Conservation (phyloP, 176 grass and related monocot genomes). For the Saccharum spontaneum region DNA sequence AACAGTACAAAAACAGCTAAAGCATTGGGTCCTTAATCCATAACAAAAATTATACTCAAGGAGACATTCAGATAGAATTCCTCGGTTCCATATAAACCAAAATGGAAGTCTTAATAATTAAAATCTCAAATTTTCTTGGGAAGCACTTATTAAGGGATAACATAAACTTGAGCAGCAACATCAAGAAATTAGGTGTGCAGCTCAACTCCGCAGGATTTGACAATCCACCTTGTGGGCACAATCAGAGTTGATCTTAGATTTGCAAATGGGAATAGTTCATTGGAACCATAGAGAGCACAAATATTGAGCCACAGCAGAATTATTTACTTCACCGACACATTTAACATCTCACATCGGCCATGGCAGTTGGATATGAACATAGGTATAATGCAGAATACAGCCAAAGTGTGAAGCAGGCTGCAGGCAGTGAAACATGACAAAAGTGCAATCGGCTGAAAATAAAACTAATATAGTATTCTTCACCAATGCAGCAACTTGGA, state of each 20-base stretch:
- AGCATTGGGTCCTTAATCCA: not conserved
- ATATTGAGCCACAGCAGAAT: not conserved
- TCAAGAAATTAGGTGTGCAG: not conserved
- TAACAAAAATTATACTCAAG: not conserved
- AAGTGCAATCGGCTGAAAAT: not conserved
- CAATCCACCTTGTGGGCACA: not conserved
- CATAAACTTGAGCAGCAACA: not conserved
- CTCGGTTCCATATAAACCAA: not conserved
- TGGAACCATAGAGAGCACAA: not conserved
- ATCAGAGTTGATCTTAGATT: not conserved
- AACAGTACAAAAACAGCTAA: not conserved
- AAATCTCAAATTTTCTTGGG: not conserved
- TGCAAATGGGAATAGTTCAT: not conserved
- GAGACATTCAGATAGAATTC: not conserved
- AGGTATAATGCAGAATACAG: not conserved
- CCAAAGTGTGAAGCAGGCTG: slow-evolving; percentile 6
- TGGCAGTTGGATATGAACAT: not conserved
- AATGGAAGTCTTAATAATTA: not conserved
- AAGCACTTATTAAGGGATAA: not conserved
- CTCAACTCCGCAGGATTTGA: not conserved
- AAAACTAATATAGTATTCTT: not conserved
- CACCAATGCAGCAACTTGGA: not conserved
- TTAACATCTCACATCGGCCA: not conserved
- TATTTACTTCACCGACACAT: not conserved
- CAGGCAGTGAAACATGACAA: slow-evolving; percentile 11